Conservation (phyloP, 352 stramenopile genomes). For the Pythium phragmitis region DNA sequence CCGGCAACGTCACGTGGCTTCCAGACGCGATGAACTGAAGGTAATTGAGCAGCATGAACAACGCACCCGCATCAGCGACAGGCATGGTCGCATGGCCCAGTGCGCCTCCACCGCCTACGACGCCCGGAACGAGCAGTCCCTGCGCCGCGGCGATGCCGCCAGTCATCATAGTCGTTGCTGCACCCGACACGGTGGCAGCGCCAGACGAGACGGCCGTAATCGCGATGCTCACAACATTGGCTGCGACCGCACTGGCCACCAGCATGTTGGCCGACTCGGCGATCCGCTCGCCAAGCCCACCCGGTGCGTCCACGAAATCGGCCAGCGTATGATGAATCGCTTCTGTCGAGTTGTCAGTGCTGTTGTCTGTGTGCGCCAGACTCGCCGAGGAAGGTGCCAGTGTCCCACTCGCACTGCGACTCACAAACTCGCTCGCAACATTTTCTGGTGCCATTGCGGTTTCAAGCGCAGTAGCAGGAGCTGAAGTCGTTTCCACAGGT, state of each 20-base stretch:
- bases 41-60: constrained; percentile 71
- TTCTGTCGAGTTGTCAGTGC: constrained; percentile 6
- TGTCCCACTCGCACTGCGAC: not conserved
- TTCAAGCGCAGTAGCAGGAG: not conserved
- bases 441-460: not conserved
- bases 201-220: constrained; percentile 45
- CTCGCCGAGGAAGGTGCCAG: not conserved
- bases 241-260: constrained; percentile 45
- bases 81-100: constrained; percentile 23
- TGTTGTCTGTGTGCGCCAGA: not conserved
- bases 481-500: not conserved
- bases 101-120: constrained; percentile 9
- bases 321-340: constrained; percentile 21
- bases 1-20: constrained; percentile 61
- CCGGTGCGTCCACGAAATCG: constrained; percentile 20
- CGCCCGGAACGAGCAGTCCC: constrained; percentile 18
- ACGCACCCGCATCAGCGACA: constrained; percentile 44
- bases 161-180: constrained; percentile 13
- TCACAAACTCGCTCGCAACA: constrained; percentile 3
- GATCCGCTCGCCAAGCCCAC: constrained; percentile 30
- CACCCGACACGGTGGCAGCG: constrained; percentile 29
- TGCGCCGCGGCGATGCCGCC: constrained; percentile 9
- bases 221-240: constrained; percentile 47
- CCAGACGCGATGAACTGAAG: constrained; percentile 68
- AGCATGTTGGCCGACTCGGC: constrained; percentile 53